Conservation (phyloP, 2,329 filamentous ascomycete genomes). For the Alternaria viburni region DNA sequence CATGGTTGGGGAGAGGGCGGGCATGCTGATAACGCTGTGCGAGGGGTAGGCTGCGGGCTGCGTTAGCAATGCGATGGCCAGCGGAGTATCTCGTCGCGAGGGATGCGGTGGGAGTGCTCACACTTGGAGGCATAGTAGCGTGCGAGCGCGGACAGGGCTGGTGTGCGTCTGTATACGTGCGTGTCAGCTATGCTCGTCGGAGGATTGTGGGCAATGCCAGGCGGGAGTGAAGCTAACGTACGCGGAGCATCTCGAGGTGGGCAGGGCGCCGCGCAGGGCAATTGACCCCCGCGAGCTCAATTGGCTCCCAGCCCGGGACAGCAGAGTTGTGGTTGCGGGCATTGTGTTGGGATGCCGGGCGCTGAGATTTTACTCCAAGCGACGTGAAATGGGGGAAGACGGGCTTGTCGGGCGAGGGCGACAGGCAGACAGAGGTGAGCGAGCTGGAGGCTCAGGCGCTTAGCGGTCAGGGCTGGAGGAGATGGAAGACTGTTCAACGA, state of each 20-base stretch:
- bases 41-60: constrained; percentile 79
- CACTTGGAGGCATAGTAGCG: constrained; percentile 74
- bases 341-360: constrained; percentile 54
- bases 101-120: constrained; percentile 47
- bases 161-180: constrained; percentile 49
- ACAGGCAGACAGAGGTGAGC: neutral
- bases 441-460: constrained; percentile 29
- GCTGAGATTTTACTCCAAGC: constrained; percentile 31
- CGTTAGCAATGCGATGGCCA: constrained; percentile 38
- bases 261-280: constrained; percentile 55
- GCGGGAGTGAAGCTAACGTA: constrained; percentile 42
- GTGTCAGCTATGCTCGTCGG: constrained; percentile 33
- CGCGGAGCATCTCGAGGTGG: constrained; percentile 44
- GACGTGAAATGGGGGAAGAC: neutral
- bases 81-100: neutral
- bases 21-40: constrained; percentile 97
- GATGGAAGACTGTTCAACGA: constrained; percentile 39
- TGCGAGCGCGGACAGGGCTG: constrained; percentile 65
- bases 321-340: constrained; percentile 58
- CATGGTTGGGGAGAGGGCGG: constrained; percentile 97
- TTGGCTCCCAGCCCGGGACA: constrained; percentile 54
- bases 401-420: constrained; percentile 1
- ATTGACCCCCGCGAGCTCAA: constrained; percentile 49
- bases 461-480: constrained; percentile 19
- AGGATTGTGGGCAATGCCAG: neutral